phyloP scores from a whole-genome alignment of 1,139 yeast species.

The Geotrichum bryndzae region DNA sequence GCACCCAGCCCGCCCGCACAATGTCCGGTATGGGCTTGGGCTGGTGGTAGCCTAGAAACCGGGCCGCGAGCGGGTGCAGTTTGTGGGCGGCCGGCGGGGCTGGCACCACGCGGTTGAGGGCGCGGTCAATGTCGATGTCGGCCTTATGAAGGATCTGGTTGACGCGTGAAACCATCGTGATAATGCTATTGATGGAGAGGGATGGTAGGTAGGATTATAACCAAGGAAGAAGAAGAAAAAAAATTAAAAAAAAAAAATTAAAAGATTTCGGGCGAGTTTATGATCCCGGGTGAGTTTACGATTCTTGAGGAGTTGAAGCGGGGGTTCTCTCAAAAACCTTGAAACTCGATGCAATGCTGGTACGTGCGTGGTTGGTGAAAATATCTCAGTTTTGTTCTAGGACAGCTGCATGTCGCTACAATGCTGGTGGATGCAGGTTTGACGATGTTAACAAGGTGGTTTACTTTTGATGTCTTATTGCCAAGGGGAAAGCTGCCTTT shows the following conservation, averaged over 20 bases:
- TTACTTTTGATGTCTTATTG: too few relatives aligned
- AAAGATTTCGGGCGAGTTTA: not conserved
- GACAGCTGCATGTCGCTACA: too few relatives aligned
- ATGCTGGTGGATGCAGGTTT: too few relatives aligned
- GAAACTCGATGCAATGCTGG: too few relatives aligned
- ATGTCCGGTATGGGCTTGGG: conserved; percentile 16
- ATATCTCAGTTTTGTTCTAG: too few relatives aligned
- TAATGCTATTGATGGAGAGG: not conserved
- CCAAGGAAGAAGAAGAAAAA: not conserved
- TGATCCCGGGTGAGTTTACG: not conserved
- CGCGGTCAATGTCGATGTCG: conserved; percentile 23
- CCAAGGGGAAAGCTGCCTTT: too few relatives aligned
- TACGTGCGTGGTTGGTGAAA: too few relatives aligned
- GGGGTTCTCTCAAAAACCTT: too few relatives aligned
- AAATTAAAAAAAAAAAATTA: not conserved
- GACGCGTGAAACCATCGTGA: not conserved
- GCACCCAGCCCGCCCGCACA: conserved; percentile 22
- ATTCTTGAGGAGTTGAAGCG: too few relatives aligned
- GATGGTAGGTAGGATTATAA: not conserved
- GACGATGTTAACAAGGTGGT: too few relatives aligned
- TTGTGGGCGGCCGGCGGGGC: conserved; percentile 22
- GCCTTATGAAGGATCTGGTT: conserved; percentile 9
- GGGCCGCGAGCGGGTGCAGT: conserved; percentile 21
- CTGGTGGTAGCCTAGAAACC: conserved; percentile 25
- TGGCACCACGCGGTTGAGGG: conserved; percentile 23